These are phyloP conservation scores for Quercus suber DNA, from an alignment of 306 rosid genomes.

Conservation along the genomic window DNA sequence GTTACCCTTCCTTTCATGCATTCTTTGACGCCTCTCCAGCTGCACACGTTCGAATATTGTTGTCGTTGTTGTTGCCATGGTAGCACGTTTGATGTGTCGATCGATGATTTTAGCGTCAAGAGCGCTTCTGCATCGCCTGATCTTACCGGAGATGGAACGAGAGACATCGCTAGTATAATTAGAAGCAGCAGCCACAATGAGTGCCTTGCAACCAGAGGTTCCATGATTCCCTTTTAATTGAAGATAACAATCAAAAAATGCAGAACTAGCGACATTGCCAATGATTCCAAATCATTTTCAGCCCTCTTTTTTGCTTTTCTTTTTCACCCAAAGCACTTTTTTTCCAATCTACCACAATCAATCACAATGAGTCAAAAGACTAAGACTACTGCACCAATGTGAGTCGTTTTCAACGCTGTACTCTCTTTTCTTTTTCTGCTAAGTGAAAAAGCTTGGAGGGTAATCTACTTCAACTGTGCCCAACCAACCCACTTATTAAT, in stretches of 20 bases:
- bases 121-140: constrained; percentile 64
- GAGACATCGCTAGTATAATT: constrained; percentile 10
- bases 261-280: no score
- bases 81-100: constrained; percentile 52
- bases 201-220: constrained; percentile 17
- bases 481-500: no score
- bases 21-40: constrained; percentile 73
- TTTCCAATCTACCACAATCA: background rate
- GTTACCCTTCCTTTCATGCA: constrained; percentile 73
- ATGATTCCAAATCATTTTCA: no score
- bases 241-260: no score
- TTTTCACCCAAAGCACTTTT: background rate
- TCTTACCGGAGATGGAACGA: background rate
- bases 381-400: background rate
- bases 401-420: background rate
- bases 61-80: constrained; percentile 38
- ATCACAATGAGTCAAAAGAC: background rate
- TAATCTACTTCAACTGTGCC: no score
- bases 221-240: background rate
- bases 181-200: background rate
- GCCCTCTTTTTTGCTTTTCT: background rate
- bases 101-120: constrained; percentile 50
- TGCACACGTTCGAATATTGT: constrained; percentile 28
- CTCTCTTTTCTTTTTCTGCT: background rate
- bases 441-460: background rate